Evolutionary conservation across 371 early-diverging fungal genomes (phyloP).

Genomic region (Cokeromyces recurvatus): DNA sequence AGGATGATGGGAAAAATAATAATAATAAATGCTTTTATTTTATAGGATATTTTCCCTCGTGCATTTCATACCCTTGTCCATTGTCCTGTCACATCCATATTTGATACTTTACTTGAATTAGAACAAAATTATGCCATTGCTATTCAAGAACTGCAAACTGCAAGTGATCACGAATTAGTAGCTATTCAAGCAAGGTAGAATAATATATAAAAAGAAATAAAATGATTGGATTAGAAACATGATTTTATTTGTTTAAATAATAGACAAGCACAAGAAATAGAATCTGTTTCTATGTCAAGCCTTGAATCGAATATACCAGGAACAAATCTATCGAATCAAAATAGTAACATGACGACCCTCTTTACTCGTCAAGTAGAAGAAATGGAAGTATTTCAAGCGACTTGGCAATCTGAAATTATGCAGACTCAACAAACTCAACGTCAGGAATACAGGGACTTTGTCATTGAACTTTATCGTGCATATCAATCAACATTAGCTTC

Average conservation of each 20-base stretch:
- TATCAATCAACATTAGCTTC: constrained; percentile 35
- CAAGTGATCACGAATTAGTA: constrained; percentile 40
- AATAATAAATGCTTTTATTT: background rate
- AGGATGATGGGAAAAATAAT: background rate
- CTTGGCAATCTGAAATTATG: constrained; percentile 57
- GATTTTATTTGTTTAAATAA: background rate
- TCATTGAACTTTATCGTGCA: constrained; percentile 58
- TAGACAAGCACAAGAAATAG: constrained; percentile 39
- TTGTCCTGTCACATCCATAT: constrained; percentile 55
- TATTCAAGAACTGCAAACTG: constrained; percentile 47
- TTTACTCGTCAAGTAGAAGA: constrained; percentile 59
- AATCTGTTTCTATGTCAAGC: constrained; percentile 8
- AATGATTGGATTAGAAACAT: too few species aligned
- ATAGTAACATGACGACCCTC: constrained; percentile 35
- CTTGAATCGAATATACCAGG: too few species aligned
- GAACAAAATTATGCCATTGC: constrained; percentile 61
- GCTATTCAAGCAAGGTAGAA: constrained; percentile 34
- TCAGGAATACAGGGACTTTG: constrained; percentile 65
- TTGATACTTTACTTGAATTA: constrained; percentile 65
- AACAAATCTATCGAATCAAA: too few species aligned
- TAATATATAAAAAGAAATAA: too few species aligned
- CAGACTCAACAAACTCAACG: constrained; percentile 57
- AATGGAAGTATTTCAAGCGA: constrained; percentile 58
- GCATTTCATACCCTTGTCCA: constrained; percentile 69
- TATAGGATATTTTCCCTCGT: constrained; percentile 63